These are phyloP conservation scores for Penicillium sp. DNA, from an alignment of 2,329 filamentous ascomycete species.

Conservation along the genomic window DNA sequence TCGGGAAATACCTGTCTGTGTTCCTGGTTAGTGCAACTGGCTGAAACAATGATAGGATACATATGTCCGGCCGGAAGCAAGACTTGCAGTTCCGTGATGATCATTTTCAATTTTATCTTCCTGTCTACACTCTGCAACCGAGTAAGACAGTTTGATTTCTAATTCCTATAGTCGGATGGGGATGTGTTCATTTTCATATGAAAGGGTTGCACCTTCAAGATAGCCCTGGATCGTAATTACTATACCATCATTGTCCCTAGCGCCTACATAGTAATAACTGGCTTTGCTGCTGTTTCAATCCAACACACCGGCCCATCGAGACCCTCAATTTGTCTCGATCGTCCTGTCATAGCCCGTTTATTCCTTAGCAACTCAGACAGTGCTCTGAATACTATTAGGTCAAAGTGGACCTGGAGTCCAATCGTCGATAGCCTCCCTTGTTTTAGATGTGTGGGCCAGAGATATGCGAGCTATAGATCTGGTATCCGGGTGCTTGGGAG, in stretches of 20 bases:
- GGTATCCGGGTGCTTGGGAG: conserved; percentile 18
- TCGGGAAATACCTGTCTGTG: not conserved
- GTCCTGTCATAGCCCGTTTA: not conserved
- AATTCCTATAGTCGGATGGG: not conserved
- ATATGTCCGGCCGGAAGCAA: conserved; percentile 19
- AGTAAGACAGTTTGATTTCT: not conserved
- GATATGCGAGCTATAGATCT: conserved; percentile 20
- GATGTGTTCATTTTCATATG: not conserved
- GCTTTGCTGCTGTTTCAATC: not conserved
- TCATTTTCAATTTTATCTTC: conserved; percentile 5
- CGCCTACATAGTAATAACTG: not conserved
- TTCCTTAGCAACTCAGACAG: not conserved
- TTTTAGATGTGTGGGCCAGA: conserved; percentile 9
- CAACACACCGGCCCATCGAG: not conserved
- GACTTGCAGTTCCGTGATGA: conserved; percentile 20
- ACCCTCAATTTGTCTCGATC: not conserved
- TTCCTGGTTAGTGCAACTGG: conserved; percentile 2
- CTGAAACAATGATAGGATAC: conserved; percentile 7
- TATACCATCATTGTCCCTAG: not conserved
- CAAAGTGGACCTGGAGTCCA: not conserved
- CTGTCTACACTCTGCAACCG: not conserved
- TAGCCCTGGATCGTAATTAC: not conserved
- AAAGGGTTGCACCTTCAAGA: not conserved
- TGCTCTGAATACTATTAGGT: not conserved
- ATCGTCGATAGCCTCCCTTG: conserved; percentile 14